Percentiles rank a stretch among this genome's conserved stretches.
Conservation (phyloP, 495 filamentous ascomycete species). For the Venustampulla echinocandica region DNA sequence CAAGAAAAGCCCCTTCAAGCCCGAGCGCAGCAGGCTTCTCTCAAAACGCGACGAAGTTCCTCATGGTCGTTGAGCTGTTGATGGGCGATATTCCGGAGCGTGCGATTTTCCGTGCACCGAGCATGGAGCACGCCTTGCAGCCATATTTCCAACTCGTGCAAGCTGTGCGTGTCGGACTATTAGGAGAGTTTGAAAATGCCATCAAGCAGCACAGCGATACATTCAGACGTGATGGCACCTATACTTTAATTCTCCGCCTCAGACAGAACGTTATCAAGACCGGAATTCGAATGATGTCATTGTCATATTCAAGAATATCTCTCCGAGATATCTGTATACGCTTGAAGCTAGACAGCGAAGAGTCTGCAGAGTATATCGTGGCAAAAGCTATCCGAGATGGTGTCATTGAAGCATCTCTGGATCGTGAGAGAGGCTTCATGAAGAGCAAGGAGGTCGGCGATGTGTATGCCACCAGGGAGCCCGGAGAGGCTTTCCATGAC, state of each 20-base stretch:
- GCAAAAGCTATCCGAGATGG: constrained; percentile 97
- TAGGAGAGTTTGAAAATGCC: constrained; percentile 81
- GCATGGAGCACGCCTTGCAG: constrained; percentile 74
- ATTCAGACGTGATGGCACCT: constrained; percentile 90
- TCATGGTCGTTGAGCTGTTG: constrained; percentile 89
- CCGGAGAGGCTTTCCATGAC: constrained; percentile 93
- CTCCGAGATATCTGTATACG: constrained; percentile 95
- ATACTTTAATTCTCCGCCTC: constrained; percentile 87
- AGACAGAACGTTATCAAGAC: constrained; percentile 99
- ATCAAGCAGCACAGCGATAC: constrained; percentile 70
- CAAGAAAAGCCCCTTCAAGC: constrained; percentile 87
- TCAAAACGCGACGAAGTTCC: constrained; percentile 85
- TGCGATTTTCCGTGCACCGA: constrained; percentile 79
- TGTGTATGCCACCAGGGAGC: constrained; percentile 91
- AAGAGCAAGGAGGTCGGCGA: constrained; percentile 95
- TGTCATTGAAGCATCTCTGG: constrained; percentile 91
- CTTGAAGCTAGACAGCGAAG: constrained; percentile 82
- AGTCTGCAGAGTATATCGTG: constrained; percentile 97
- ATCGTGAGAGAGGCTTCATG: constrained; percentile 94
- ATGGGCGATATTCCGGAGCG: constrained; percentile 99
- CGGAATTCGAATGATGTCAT: constrained; percentile 96
- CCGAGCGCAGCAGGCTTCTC: constrained; percentile 85
- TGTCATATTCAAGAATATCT: constrained; percentile 96
- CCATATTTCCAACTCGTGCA: constrained; percentile 91
- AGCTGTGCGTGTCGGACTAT: constrained; percentile 87